Conservation (phyloP, 129 eudicot genomes). For the Cynara cardunculus region DNA sequence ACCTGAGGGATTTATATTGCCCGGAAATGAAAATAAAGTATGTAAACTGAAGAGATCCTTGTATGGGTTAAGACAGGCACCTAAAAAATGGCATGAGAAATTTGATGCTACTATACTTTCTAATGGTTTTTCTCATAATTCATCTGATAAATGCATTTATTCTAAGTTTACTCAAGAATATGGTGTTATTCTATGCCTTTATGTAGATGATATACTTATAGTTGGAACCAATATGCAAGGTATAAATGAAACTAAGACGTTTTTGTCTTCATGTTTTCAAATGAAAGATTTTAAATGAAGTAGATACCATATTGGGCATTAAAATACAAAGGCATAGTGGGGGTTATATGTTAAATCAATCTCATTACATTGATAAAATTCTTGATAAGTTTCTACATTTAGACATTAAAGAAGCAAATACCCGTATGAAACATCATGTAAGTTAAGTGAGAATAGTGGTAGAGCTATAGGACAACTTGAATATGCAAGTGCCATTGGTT, state of each 20-base stretch:
- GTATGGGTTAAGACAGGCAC: neutral
- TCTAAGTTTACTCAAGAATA: neutral
- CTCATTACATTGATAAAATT: neutral
- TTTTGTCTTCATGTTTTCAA: neutral
- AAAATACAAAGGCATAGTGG: neutral
- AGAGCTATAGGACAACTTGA: no score
- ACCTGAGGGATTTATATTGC: no score
- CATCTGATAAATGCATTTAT: neutral
- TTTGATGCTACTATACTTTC: neutral
- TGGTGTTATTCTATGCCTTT: neutral
- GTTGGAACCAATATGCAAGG: neutral
- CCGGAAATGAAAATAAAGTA: neutral
- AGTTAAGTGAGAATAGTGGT: no score
- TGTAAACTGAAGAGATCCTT: slow-evolving; percentile 4
- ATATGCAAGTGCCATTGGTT: no score
- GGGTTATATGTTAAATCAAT: neutral
- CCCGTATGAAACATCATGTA: neutral
- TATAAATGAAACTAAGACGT: neutral
- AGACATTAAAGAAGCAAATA: neutral
- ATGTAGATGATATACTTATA: neutral
- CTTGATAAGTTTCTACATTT: neutral
- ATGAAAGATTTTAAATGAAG: neutral
- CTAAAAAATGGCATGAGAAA: neutral
- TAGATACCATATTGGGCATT: neutral
- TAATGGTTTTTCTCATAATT: neutral